phyloP scores from a whole-genome alignment of 495 filamentous ascomycete species.

The Lichina pygmaea region DNA sequence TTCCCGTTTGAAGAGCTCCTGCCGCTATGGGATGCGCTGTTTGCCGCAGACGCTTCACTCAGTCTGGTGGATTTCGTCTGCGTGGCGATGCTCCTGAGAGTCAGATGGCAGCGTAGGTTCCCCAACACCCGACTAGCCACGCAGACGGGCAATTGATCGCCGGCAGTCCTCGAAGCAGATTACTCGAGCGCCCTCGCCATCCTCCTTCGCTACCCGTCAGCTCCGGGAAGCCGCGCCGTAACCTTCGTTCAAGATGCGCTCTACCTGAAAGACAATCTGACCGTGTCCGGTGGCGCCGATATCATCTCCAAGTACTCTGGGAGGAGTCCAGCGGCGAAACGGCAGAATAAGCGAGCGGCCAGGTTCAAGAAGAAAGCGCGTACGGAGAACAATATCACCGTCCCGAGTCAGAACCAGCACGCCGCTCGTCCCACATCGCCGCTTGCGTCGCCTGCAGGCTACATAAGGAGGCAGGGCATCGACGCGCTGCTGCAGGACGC shows the following conservation, averaged over 20 bases:
- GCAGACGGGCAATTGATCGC: background rate
- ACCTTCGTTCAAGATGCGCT: slow-evolving; percentile 75
- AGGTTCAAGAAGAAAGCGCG: slow-evolving; percentile 7
- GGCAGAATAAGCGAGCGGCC: slow-evolving; percentile 10
- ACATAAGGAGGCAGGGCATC: slow-evolving; percentile 32
- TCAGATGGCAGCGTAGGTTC: slow-evolving; percentile 64
- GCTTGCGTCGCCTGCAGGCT: slow-evolving; percentile 26
- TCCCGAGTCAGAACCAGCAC: background rate
- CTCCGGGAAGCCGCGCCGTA: slow-evolving; percentile 29
- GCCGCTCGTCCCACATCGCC: slow-evolving; percentile 12
- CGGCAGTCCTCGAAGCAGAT: slow-evolving; percentile 52
- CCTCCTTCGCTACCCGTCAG: slow-evolving; percentile 55
- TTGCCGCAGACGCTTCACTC: slow-evolving; percentile 64
- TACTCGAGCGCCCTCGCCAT: slow-evolving; percentile 62
- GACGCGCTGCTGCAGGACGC: slow-evolving; percentile 68
- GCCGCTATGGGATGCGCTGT: slow-evolving; percentile 68
- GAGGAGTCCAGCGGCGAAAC: slow-evolving; percentile 19
- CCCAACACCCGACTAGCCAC: background rate
- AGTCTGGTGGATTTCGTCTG: slow-evolving; percentile 71
- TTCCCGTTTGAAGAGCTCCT: slow-evolving; percentile 72
- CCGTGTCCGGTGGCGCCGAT: slow-evolving; percentile 36
- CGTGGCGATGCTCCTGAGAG: slow-evolving; percentile 76
- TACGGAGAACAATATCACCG: background rate
- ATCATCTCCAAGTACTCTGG: slow-evolving; percentile 69
- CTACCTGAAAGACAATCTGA: slow-evolving; percentile 55